phyloP scores from a whole-genome alignment of 352 stramenopile genomes.

The Thalassiosira mediterranea region DNA sequence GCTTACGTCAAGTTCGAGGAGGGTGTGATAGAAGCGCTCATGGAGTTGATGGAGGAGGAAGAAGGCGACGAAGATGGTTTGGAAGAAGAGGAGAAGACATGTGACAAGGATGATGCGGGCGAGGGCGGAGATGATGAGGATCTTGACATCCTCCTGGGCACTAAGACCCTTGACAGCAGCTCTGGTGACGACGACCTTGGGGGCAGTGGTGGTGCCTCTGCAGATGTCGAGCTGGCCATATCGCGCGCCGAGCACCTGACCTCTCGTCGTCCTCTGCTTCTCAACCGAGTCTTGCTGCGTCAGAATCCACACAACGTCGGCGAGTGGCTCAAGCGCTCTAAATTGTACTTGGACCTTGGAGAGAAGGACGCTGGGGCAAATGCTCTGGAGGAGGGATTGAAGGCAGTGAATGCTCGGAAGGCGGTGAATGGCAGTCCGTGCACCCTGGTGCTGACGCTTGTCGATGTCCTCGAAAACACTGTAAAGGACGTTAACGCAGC shows the following conservation, averaged over 20 bases:
- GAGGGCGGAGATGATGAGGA: conserved; percentile 86
- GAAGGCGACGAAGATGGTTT: conserved; percentile 66
- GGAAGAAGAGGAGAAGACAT: conserved; percentile 13
- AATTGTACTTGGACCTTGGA: conserved; percentile 83
- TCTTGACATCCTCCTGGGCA: conserved; percentile 79
- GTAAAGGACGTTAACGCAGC: conserved; percentile 91
- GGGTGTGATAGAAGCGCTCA: conserved; percentile 94
- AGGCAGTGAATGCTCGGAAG: conserved; percentile 58
- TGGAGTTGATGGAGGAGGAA: conserved; percentile 88
- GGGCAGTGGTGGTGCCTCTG: conserved; percentile 16
- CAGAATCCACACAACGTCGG: conserved; percentile 98
- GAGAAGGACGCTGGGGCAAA: conserved; percentile 52
- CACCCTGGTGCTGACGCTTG: conserved; percentile 93
- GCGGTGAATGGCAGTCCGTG: conserved; percentile 87
- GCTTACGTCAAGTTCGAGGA: conserved; percentile 99
- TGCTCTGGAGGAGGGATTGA: conserved; percentile 71
- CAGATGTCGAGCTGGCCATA: conserved; percentile 85
- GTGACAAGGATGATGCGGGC: conserved; percentile 67
- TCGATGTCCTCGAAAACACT: conserved; percentile 92
- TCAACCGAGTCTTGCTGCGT: conserved; percentile 93
- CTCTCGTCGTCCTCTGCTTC: conserved; percentile 91
- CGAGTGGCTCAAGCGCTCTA: conserved; percentile 96
- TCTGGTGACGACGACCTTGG: conserved; percentile 33
- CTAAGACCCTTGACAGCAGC: conserved; percentile 10
- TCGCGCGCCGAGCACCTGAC: conserved; percentile 91